A percentile compares a stretch with the other conserved stretches of the same genome.
These are phyloP conservation scores for Elasticomyces elasticus DNA, from an alignment of 495 filamentous ascomycete genomes.

Conservation along the genomic window DNA sequence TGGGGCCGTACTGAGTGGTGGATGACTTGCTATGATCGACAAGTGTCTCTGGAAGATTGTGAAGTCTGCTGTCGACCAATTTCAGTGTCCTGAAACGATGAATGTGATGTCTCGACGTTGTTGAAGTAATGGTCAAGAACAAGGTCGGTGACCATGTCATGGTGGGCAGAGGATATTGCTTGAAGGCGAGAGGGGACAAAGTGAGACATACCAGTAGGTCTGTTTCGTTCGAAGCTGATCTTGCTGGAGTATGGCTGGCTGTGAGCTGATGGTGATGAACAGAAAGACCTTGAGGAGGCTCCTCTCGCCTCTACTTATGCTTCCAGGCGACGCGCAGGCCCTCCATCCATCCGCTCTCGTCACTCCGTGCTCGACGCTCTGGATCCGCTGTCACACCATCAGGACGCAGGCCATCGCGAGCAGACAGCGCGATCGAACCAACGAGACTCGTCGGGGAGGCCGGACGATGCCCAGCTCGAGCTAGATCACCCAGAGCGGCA, in stretches of 20 bases:
- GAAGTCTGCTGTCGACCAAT: background rate
- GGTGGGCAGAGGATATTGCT: background rate
- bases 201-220: background rate
- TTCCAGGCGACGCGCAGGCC: background rate
- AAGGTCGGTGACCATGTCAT: background rate
- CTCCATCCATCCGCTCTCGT: background rate
- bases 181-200: background rate
- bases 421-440: constrained; percentile 15
- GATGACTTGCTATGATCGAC: background rate
- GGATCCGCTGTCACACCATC: constrained; percentile 1
- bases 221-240: background rate
- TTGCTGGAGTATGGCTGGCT: background rate
- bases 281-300: background rate
- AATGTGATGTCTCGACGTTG: background rate
- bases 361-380: background rate
- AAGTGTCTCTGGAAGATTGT: background rate
- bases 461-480: constrained; percentile 11
- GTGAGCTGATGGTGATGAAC: constrained; percentile 2
- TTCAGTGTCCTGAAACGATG: background rate
- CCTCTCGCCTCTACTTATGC: constrained; percentile 17
- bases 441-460: constrained; percentile 9
- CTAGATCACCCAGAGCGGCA: constrained; percentile 15
- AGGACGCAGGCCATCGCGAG: background rate
- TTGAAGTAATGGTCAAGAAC: background rate
- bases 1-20: background rate